A percentile compares a stretch with the other conserved stretches of the same genome.
Conservation (phyloP, 2,329 filamentous ascomycete species). For the Clonostachys rosea region DNA sequence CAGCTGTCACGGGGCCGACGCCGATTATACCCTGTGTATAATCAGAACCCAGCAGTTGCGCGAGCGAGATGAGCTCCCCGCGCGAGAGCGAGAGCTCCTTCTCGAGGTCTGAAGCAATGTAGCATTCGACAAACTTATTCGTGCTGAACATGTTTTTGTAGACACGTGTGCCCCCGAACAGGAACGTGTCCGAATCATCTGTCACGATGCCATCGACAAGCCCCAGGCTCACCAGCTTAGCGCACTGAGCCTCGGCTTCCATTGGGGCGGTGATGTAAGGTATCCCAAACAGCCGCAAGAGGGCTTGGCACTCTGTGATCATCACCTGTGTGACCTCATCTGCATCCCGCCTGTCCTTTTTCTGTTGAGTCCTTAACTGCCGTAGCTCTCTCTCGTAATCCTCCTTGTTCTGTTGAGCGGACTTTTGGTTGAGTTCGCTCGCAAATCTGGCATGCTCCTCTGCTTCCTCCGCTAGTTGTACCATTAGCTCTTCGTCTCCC, state of each 20-base stretch:
- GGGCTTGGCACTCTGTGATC: constrained; percentile 90
- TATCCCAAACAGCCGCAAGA: constrained; percentile 85
- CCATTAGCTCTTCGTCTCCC: constrained; percentile 86
- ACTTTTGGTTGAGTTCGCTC: constrained; percentile 75
- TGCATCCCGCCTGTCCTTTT: constrained; percentile 90
- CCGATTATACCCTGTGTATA: constrained; percentile 91
- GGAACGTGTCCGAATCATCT: constrained; percentile 92
- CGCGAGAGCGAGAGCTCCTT: constrained; percentile 84
- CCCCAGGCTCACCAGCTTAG: constrained; percentile 78
- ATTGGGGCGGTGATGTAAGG: constrained; percentile 97
- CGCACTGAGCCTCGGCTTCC: constrained; percentile 98
- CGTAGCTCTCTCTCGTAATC: constrained; percentile 87
- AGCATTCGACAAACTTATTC: constrained; percentile 97
- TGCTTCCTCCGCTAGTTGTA: constrained; percentile 81
- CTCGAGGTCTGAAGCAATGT: constrained; percentile 77
- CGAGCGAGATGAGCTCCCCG: constrained; percentile 83
- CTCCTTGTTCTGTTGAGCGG: constrained; percentile 62
- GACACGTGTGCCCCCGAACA: constrained; percentile 92
- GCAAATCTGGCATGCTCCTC: constrained; percentile 94
- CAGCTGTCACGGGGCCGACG: constrained; percentile 87
- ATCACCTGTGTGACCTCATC: constrained; percentile 97
- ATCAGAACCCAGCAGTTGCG: constrained; percentile 87
- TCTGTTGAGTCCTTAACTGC: constrained; percentile 86
- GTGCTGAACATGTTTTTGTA: constrained; percentile 99
- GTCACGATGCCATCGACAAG: constrained; percentile 97